Percentiles rank a stretch among this genome's conserved stretches.
Evolutionary conservation across 1,139 yeast species (phyloP).

Genomic region (Lodderomyces elongisporus): DNA sequence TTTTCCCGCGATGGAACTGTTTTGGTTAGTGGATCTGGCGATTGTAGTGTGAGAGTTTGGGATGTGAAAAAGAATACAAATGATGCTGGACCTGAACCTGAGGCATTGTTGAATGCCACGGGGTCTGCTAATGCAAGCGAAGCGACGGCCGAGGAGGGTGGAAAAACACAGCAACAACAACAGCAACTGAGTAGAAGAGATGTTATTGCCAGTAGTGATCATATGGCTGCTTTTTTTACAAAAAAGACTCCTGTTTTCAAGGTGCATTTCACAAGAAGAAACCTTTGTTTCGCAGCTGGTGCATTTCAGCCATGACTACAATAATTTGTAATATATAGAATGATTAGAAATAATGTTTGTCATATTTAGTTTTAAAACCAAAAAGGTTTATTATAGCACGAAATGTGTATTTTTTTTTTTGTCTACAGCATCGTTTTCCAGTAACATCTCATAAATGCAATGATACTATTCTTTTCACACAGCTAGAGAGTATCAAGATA

Average conservation of each 20-base stretch:
- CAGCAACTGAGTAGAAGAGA: slow-evolving; percentile 46
- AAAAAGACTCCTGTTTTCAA: slow-evolving; percentile 92
- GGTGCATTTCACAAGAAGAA: slow-evolving; percentile 86
- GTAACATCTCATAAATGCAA: background rate
- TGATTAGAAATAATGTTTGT: no score
- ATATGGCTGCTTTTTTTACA: slow-evolving; percentile 90
- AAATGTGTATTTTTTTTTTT: background rate
- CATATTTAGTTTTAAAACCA: no score
- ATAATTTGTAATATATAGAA: background rate
- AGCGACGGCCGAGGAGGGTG: slow-evolving; percentile 7
- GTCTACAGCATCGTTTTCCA: background rate
- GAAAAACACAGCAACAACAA: slow-evolving; percentile 14
- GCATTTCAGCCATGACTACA: slow-evolving; percentile 42
- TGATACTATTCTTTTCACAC: background rate
- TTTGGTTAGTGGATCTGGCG: slow-evolving; percentile 89
- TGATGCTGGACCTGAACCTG: slow-evolving; percentile 80
- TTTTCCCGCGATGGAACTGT: slow-evolving; percentile 87
- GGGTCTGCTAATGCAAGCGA: slow-evolving; percentile 20
- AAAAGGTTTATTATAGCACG: no score
- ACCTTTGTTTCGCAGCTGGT: slow-evolving; percentile 90
- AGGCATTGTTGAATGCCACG: slow-evolving; percentile 42
- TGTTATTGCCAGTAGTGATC: slow-evolving; percentile 77
- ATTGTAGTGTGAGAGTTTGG: slow-evolving; percentile 92
- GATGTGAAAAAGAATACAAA: slow-evolving; percentile 82
- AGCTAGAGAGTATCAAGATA: background rate